phyloP scores from a whole-genome alignment of 805 yeast genomes.

The Blastobotrys mokoenaii region DNA sequence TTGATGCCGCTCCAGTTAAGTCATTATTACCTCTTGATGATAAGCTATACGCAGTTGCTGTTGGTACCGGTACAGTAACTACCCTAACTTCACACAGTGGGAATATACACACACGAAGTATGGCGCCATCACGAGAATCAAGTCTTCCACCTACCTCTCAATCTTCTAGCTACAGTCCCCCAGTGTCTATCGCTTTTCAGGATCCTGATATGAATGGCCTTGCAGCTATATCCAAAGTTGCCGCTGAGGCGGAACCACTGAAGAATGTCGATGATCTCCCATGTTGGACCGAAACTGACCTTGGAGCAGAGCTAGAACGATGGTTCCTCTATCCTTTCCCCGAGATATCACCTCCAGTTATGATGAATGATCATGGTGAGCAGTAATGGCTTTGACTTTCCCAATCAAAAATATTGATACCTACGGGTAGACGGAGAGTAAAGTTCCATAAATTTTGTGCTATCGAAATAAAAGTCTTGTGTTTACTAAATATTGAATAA shows the following conservation, averaged over 20 bases:
- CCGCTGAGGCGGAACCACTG: conserved; percentile 4
- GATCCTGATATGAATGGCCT: neutral
- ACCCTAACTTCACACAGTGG: neutral
- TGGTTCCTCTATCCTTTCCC: conserved; percentile 5
- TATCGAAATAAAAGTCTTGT: too few relatives aligned
- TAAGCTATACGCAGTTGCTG: neutral
- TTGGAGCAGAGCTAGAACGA: conserved; percentile 4
- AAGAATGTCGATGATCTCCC: neutral
- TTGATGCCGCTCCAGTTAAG: conserved; percentile 1
- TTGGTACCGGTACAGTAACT: neutral
- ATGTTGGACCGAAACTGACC: conserved; percentile 1
- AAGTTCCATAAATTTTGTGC: too few relatives aligned
- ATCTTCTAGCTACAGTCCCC: neutral
- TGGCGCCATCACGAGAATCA: neutral
- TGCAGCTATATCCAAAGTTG: neutral
- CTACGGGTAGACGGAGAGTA: too few relatives aligned
- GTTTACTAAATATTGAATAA: too few relatives aligned
- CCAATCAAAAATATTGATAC: too few relatives aligned
- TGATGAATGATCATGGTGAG: too few relatives aligned
- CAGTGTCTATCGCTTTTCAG: neutral
- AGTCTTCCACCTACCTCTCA: neutral
- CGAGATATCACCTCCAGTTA: too few relatives aligned
- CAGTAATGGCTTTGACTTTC: too few relatives aligned
- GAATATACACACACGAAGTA: neutral
- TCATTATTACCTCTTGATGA: neutral